Conservation (phyloP, 2,329 filamentous ascomycete species). For the Emergomyces orientalis region DNA sequence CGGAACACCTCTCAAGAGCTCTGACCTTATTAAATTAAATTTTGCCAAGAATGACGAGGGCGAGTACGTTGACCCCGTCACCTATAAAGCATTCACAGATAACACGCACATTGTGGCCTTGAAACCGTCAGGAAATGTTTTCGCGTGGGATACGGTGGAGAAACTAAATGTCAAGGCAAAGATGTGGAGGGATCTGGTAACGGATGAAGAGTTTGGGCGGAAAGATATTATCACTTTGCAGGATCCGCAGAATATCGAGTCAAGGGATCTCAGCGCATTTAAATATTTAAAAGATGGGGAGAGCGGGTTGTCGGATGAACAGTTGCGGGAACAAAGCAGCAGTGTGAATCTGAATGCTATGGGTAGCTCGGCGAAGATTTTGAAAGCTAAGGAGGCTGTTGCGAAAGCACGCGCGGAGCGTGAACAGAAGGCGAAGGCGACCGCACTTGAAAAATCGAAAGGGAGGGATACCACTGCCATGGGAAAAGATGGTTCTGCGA, state of each 20-base stretch:
- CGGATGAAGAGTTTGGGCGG: conserved; percentile 74
- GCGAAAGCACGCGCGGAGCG: conserved; percentile 75
- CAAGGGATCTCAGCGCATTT: conserved; percentile 75
- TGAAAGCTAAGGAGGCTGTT: conserved; percentile 88
- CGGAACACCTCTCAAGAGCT: conserved; percentile 65
- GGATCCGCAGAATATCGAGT: conserved; percentile 82
- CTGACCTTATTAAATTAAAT: conserved; percentile 81
- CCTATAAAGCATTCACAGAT: conserved; percentile 94
- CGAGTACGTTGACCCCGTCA: conserved; percentile 92
- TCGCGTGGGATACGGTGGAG: conserved; percentile 91
- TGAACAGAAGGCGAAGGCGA: conserved; percentile 50
- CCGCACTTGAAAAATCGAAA: conserved; percentile 22
- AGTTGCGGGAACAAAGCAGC: conserved; percentile 55
- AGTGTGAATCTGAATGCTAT: conserved; percentile 72
- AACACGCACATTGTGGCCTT: conserved; percentile 95
- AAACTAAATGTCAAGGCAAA: conserved; percentile 93
- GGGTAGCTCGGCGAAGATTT: conserved; percentile 70
- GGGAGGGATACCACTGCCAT: conserved; percentile 7
- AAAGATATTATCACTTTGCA: conserved; percentile 94
- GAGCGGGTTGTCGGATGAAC: conserved; percentile 57
- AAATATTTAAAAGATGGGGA: conserved; percentile 80
- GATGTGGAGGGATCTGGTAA: conserved; percentile 85
- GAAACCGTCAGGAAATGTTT: conserved; percentile 81
- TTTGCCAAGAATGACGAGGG: conserved; percentile 86
- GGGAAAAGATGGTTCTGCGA: conserved; percentile 20